Evolutionary conservation across 2,329 filamentous ascomycete genomes (phyloP), one percentile per base, ranked within the genome.

Genomic region (Arthrobotrys conoides): DNA sequence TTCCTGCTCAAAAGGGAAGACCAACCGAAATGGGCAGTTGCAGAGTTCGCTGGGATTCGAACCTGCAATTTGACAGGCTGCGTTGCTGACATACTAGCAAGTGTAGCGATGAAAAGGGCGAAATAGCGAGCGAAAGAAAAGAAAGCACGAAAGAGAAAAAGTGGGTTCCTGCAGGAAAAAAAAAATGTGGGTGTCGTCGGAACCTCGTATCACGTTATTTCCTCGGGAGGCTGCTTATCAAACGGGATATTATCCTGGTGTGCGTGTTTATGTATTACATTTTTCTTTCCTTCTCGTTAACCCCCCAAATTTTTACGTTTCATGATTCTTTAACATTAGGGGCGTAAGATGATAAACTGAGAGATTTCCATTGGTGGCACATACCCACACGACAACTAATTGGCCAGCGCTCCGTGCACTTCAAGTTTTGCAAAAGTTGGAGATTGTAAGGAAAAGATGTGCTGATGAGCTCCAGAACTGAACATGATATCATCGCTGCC

Each of bases 11-110:
- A 64, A 71, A 49, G 48, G 73, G 67, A 78, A 71, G 51, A 64
- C 51, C 33, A 64, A 18, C 73, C 73, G 73, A 72, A 71, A 78
- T 61, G 24, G 73, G 73, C 66, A 78, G 53, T 64, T 67, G 51
- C 51, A 20, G 44, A 46, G 3, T 30, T 30, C 27, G 27, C 27
- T 30, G 27, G 27, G n/a, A 20, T 10, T 36, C 33, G 27, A 16
- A 16, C 38, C 38, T 16, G 38, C 38, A 41, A 41, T 41, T 41
- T 41, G 38, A 38, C 36, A 38, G 36, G 36, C 36, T 8, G 36
- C 36, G 14, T 41, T 41, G 38, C 38, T 41, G 9, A 16, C 14
- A 41, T 41, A 41, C 38, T 5, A 12, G 38, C 38, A 41, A 41
- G 14, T n/a, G n/a, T 12, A 41, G 16, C 16, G 12, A 57, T 4